Percentiles rank a stretch among this genome's conserved stretches.
phyloP scores from a whole-genome alignment of 2,329 filamentous ascomycete species.

The Arthrobotrys conoides region DNA sequence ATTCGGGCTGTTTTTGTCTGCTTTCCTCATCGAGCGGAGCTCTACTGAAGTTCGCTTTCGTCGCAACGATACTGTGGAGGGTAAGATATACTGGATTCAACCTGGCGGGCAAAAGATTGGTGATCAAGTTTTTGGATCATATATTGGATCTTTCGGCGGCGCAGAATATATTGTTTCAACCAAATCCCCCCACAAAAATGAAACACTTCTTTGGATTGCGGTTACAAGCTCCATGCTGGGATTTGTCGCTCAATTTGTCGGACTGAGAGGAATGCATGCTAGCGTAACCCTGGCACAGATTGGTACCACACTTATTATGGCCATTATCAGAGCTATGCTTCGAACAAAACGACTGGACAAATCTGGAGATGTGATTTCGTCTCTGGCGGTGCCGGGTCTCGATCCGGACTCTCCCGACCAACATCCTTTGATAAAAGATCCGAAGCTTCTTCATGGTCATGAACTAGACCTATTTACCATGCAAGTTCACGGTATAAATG shows the following conservation, averaged over 20 bases:
- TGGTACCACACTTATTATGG: constrained; percentile 56
- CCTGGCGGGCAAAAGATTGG: constrained; percentile 33
- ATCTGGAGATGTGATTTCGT: neutral
- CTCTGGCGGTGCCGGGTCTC: neutral
- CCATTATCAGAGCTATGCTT: constrained; percentile 53
- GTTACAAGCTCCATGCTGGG: constrained; percentile 37
- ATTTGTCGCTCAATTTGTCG: constrained; percentile 61
- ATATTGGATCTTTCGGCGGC: constrained; percentile 31
- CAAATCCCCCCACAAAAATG: neutral
- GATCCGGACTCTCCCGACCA: neutral
- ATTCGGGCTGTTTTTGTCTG: constrained; percentile 65
- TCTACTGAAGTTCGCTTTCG: constrained; percentile 61
- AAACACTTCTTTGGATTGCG: constrained; percentile 5
- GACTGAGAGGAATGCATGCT: constrained; percentile 60
- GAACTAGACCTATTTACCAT: constrained; percentile 29
- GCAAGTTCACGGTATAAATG: constrained; percentile 2
- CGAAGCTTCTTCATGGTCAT: constrained; percentile 28
- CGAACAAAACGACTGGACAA: constrained; percentile 43
- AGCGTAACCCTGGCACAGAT: constrained; percentile 60
- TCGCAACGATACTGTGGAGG: neutral
- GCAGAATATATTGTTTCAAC: constrained; percentile 40
- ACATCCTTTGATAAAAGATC: constrained; percentile 8
- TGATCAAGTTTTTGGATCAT: constrained; percentile 47
- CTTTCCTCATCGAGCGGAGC: constrained; percentile 65
- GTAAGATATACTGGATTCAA: constrained; percentile 47